Conservation (phyloP, 2,329 filamentous ascomycete species). For the Pseudogymnoascus sp. region DNA sequence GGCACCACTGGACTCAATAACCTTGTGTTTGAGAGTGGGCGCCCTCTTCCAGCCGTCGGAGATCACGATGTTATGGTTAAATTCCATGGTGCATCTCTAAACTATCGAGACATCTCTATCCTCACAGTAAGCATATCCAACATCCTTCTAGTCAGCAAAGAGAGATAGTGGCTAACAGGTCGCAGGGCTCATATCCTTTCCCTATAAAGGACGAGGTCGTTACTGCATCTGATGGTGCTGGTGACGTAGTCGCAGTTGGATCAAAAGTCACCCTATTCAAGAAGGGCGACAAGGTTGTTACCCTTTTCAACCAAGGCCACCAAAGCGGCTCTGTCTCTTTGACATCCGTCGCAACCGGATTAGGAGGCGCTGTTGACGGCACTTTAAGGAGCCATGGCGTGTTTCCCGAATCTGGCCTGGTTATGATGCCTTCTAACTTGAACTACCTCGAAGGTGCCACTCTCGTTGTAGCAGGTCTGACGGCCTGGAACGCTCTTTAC, state of each 20-base stretch:
- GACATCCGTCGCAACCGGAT: constrained; percentile 34
- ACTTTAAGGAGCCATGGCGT: constrained; percentile 39
- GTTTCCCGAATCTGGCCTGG: constrained; percentile 49
- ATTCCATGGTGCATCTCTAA: constrained; percentile 32
- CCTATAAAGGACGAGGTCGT: constrained; percentile 20
- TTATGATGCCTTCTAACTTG: constrained; percentile 45
- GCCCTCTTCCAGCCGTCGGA: constrained; percentile 32
- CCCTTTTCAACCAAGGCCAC: constrained; percentile 46
- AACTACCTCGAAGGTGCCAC: constrained; percentile 40
- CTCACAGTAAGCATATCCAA: constrained; percentile 21
- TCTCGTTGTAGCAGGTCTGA: constrained; percentile 43
- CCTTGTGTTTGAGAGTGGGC: constrained; percentile 35
- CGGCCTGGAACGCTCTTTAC: constrained; percentile 50
- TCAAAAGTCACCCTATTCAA: constrained; percentile 48
- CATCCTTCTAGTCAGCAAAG: not conserved
- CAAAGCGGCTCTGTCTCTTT: constrained; percentile 19
- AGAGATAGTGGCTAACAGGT: not conserved
- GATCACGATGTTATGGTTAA: constrained; percentile 49
- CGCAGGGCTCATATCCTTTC: constrained; percentile 23
- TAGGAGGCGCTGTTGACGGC: constrained; percentile 46
- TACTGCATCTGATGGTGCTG: constrained; percentile 35
- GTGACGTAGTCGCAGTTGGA: constrained; percentile 43
- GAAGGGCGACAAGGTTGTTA: constrained; percentile 50
- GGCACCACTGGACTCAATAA: constrained; percentile 41
- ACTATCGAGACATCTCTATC: constrained; percentile 33